Base-by-base conservation (phyloP, 2,329 filamentous ascomycete genomes). In the Curvularia sp. region DNA sequence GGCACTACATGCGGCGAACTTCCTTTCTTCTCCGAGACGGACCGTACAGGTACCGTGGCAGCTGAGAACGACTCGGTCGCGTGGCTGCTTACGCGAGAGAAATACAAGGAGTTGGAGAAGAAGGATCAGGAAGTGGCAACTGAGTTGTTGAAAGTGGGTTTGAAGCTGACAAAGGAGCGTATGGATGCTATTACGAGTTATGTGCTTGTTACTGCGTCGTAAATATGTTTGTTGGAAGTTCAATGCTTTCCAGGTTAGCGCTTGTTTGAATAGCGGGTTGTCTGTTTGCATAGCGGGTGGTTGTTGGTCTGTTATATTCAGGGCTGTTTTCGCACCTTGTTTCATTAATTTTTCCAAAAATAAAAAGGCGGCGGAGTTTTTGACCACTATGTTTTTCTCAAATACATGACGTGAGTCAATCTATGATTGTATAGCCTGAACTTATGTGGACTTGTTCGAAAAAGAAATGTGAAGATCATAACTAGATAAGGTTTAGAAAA, bases 1-100 rank as follows among this genome's bases (percentile, higher is more conserved):
- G 95, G 95, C 15, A 95, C 95, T 1, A 97, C 95, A 0, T 98
- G 94, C 68, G 95, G 95, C 35, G 95, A 99, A 79, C 79, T 99
- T 53, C 95, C 95, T 0, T 99, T 99, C 80, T 99, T 99, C 79
- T 92, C 89, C 2, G 91, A 96, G 71, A 98, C 94, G 1, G 83
- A 86, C 52, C 86, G 95, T 18, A 98, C 93, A 4, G 93, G 93
- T 1, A 97, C 91, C 0, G 93, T 96, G 10, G 83, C 88, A 43
- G 92, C 92, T 1, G 93, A 98, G 74, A 85, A 88, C 53, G 89
- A 94, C 66, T 91, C 89, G 61, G 87, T 95, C 0, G 87, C 89
- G 5, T 99, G 95, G 95, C 78, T 89, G 61, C 85, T 99, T 80
- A 89, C 89, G 57, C 80, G 81, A 12, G 85, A 88, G 46, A 83